Base-by-base conservation (phyloP, 306 rosid genomes). In the Echinosophora koreensis region DNA sequence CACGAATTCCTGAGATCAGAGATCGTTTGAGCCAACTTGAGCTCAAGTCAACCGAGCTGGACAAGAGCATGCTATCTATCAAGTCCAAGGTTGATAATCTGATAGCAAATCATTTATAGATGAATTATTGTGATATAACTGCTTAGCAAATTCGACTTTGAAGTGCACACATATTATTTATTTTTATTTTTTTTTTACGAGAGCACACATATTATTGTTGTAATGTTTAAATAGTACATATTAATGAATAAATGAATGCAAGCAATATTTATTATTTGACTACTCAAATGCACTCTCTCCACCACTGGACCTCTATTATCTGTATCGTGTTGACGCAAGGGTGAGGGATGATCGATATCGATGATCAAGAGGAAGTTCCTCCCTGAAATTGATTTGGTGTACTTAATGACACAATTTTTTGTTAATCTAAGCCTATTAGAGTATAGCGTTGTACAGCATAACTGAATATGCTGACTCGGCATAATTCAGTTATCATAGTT, bases 11-110 rank as follows among this genome's bases (percentile, higher is more conserved):
- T 7, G 84, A 82, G 70, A 88, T 87, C 17, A 80, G 61, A 81
- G 89, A 84, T 59, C 91, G 81, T 41, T 69, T 94, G 86, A 84
- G 78, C 11, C 87, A 89, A 80, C 83, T 94, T 38, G 89, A 94
- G 86, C 83, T 78, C 66, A 84, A 86, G 83, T 81, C 88, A 67
- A 66, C 84, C 27, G 79, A 78, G 62, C 71, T 91, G 65, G 82
- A 66, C 28, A 84, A 91, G 66, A 64, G 49, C 68, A 55, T 81
- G 39, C 42, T 69, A 34, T 80, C 87, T 6, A 66, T 87, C 50
- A 84, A 77, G 85, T 87, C 91, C 74, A 84, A 90, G 84, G 77
- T 82, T 46, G 88, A 89, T 32, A 62, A 47, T 82, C 65, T 85
- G 72, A 15, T 13, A 61, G 70, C 76, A 82, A 70, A 79, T 73